Conservation (phyloP, 2,329 filamentous ascomycete species). For the Ophiocordyceps camponoti-floridani region DNA sequence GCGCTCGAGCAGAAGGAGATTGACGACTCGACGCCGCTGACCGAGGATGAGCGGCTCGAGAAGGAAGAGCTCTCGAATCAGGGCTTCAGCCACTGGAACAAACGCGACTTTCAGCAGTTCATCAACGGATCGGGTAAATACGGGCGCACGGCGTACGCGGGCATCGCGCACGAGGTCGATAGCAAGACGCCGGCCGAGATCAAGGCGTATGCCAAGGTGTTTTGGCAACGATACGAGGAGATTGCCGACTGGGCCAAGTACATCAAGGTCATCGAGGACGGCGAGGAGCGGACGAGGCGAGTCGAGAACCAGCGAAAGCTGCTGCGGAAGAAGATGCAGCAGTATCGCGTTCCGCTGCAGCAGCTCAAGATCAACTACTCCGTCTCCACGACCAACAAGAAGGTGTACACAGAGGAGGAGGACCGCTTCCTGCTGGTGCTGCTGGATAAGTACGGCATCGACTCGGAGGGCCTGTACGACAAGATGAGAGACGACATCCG, state of each 20-base stretch:
- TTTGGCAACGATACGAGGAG: conserved; percentile 90
- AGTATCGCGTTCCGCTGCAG: conserved; percentile 93
- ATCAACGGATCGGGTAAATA: conserved; percentile 89
- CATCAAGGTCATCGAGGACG: conserved; percentile 75
- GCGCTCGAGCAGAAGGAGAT: conserved; percentile 82
- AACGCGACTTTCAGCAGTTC: conserved; percentile 95
- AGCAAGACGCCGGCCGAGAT: conserved; percentile 76
- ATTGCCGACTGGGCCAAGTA: conserved; percentile 81
- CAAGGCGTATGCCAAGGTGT: conserved; percentile 80
- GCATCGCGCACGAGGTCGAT: conserved; percentile 78
- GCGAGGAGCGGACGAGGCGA: conserved; percentile 76
- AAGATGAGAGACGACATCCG: conserved; percentile 94
- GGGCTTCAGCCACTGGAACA: conserved; percentile 91
- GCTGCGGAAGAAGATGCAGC: conserved; percentile 84
- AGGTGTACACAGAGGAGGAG: conserved; percentile 97
- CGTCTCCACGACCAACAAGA: conserved; percentile 98
- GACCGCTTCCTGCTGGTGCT: conserved; percentile 90
- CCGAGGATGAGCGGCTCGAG: conserved; percentile 74
- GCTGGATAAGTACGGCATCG: conserved; percentile 80
- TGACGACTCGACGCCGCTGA: conserved; percentile 74
- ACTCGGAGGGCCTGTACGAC: conserved; percentile 80
- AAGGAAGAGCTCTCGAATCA: conserved; percentile 67
- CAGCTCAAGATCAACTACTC: conserved; percentile 99
- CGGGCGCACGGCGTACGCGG: conserved; percentile 68
- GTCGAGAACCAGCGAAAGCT: conserved; percentile 87